Conservation (phyloP, 2,329 filamentous ascomycete species). For the Purpureocillium lavendulum region DNA sequence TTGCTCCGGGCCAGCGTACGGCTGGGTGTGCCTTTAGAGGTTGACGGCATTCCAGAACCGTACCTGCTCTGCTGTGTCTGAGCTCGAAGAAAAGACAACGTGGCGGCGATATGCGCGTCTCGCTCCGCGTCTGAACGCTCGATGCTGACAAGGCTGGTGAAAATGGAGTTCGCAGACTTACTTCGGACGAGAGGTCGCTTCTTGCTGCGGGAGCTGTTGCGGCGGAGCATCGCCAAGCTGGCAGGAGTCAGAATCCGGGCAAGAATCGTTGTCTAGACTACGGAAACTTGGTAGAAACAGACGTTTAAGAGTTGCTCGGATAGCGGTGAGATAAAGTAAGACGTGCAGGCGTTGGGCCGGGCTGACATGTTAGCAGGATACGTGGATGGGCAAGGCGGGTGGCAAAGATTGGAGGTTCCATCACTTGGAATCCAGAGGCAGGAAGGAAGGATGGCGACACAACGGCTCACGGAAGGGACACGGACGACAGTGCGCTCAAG, state of each 20-base stretch:
- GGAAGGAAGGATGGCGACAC: too few relatives aligned
- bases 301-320: conserved; percentile 2
- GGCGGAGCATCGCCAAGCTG: conserved; percentile 34
- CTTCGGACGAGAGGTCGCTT: conserved; percentile 36
- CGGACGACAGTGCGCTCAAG: too few relatives aligned
- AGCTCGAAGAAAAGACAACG: conserved; percentile 49
- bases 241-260: not conserved
- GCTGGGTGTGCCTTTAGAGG: not conserved
- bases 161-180: conserved; percentile 43
- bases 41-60: conserved; percentile 7
- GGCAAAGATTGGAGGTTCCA: too few relatives aligned
- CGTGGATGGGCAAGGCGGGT: too few relatives aligned
- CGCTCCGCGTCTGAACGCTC: conserved; percentile 40
- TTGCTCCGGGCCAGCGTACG: conserved; percentile 11
- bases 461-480: too few relatives aligned
- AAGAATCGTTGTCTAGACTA: not conserved
- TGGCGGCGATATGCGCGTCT: conserved; percentile 55
- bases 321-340: conserved; percentile 4
- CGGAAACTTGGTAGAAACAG: not conserved
- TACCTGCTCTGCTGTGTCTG: conserved; percentile 32
- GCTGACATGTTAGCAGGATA: conserved; percentile 2
- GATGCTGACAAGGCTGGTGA: conserved; percentile 37
- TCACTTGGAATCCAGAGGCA: too few relatives aligned
- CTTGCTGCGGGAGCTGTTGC: conserved; percentile 35
- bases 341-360: not conserved